Evolutionary conservation across 164 flowering plant species (phyloP).

Genomic region (Sextonia rubra): DNA sequence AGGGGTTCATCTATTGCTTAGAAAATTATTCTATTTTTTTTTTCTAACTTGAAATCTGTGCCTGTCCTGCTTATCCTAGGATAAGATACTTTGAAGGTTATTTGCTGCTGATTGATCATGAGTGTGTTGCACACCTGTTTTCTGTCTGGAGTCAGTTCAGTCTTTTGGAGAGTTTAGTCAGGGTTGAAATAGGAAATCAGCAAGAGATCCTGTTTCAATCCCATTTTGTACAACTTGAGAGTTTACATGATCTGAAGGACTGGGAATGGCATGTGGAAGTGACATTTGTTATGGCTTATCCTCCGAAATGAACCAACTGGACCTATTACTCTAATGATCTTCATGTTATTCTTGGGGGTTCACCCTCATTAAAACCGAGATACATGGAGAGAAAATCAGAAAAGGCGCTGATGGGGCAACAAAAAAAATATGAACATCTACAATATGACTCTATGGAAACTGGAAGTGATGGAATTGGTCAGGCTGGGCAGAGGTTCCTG

Average conservation of each 20-base stretch:
- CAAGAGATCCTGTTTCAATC: constrained; percentile 1
- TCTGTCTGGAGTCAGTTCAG: too few species aligned
- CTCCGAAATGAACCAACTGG: not conserved
- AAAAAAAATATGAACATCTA: constrained; percentile 34
- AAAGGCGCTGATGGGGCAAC: constrained; percentile 30
- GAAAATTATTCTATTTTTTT: too few species aligned
- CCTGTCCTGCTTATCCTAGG: not conserved
- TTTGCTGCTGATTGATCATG: too few species aligned
- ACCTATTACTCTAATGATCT: constrained; percentile 5
- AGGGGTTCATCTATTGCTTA: too few species aligned
- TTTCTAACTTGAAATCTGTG: too few species aligned
- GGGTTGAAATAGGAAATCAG: constrained; percentile 8
- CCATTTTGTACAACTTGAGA: too few species aligned
- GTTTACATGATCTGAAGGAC: not conserved
- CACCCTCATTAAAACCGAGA: constrained; percentile 9
- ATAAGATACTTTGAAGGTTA: not conserved
- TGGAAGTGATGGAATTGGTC: constrained; percentile 37
- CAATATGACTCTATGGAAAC: constrained; percentile 29
- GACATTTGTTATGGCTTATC: constrained; percentile 1
- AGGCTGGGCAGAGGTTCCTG: constrained; percentile 36
- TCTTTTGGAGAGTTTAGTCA: not conserved
- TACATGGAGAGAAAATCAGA: constrained; percentile 39
- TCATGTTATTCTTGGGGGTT: constrained; percentile 11
- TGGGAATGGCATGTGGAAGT: not conserved
- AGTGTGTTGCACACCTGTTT: too few species aligned